phyloP scores from a whole-genome alignment of 768 basidiomycete species.

The Rhizopogon vesiculosus region DNA sequence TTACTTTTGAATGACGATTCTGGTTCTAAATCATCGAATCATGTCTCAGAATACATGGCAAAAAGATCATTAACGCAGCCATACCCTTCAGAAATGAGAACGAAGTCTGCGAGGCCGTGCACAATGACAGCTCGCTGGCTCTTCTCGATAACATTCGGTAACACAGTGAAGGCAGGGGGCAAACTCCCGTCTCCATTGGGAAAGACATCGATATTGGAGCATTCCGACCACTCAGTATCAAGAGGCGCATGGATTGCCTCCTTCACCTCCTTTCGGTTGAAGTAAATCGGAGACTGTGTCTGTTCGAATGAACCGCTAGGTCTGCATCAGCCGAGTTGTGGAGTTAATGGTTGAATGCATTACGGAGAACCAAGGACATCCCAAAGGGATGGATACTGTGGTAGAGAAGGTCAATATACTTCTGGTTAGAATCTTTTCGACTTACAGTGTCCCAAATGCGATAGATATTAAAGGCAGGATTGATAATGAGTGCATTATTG shows the following conservation, averaged over 20 bases:
- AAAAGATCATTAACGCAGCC: not conserved
- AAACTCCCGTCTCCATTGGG: constrained; percentile 54
- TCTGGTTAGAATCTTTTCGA: not conserved
- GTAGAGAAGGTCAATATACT: not conserved
- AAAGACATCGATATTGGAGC: constrained; percentile 58
- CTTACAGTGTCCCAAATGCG: constrained; percentile 66
- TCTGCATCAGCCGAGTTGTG: not conserved
- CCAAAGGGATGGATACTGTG: constrained; percentile 61
- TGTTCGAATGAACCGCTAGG: constrained; percentile 52
- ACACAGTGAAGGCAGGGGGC: constrained; percentile 58
- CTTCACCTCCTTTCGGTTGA: constrained; percentile 62
- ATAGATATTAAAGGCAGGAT: constrained; percentile 77
- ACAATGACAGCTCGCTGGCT: constrained; percentile 61
- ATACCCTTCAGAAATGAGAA: constrained; percentile 71
- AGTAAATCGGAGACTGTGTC: constrained; percentile 61
- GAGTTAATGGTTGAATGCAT: constrained; percentile 11
- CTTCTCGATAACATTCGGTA: constrained; percentile 76
- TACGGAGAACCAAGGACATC: constrained; percentile 82
- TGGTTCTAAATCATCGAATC: constrained; percentile 28
- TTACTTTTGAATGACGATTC: constrained; percentile 33
- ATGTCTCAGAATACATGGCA: not conserved
- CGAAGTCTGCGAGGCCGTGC: constrained; percentile 71
- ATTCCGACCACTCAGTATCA: constrained; percentile 58
- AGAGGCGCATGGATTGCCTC: constrained; percentile 64
- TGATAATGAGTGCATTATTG: constrained; percentile 52